Evolutionary conservation across 129 eudicot species (phyloP), one percentile per base, ranked within the genome.

Genomic region (Pittosporum tobira): DNA sequence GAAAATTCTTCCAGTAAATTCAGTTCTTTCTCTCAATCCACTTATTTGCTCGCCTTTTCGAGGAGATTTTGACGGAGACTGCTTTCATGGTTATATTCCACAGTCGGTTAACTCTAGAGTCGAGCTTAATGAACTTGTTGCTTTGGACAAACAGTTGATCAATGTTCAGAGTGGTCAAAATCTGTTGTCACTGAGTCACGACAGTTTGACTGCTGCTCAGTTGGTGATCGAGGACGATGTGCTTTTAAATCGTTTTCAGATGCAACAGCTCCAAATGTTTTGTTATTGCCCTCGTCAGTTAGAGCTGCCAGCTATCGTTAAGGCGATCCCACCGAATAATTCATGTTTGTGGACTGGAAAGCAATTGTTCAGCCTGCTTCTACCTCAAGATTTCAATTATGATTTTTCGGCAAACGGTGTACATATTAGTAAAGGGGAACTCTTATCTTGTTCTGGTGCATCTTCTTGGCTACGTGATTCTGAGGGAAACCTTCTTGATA

Each of bases 31-130:
- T 1, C 65, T 83, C 48, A 91, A 91, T 55, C 98, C 98, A 5
- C 67, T 86, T 23, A 70, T 84, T 4, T 91, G 98, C 71, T 60
- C 81, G 7, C 98, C 98, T 10, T 77, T 91, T 19, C 75, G 90
- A 44, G 98, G 98, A 6, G 98, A 91, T 72, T 91, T 91, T 43
- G 98, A 91, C 56, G 98, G 98, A 7, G 98, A 91, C 48, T 86
- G 96, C 50, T 78, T 86, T 52, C 98, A 91, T 43, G 94, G 95
- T 1, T 91, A 68, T 54, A 68, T 91, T 58, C 96, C 98, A 12
- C 96, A 91, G 54, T 91, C 98, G 1, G 26, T 83, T 9, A 80
- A 80, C 24, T 38, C 80, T 13, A 69, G 87, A 44, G 85, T 72
- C 3, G 98, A 91, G 79, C 87, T 91, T 6, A 55, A 45, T 0